Conservation (phyloP, 2,329 filamentous ascomycete genomes). For the Trichophyton simii region DNA sequence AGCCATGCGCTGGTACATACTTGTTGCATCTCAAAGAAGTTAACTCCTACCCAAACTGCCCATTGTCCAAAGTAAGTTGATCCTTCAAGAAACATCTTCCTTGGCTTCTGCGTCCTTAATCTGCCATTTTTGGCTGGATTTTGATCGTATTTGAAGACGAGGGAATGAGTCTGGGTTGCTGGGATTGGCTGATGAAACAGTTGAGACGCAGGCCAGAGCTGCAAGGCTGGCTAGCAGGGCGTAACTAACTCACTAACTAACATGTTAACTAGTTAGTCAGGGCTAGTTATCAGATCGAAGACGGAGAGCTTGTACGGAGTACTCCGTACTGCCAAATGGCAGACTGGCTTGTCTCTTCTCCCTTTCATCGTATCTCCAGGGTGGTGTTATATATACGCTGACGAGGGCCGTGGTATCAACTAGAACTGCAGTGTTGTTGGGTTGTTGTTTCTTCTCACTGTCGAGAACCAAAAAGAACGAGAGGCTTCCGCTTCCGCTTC, state of each 20-base stretch:
- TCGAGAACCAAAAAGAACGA: too few relatives aligned
- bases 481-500: neutral
- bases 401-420: too few relatives aligned
- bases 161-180: neutral
- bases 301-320: too few relatives aligned
- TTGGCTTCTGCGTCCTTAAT: neutral
- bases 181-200: neutral
- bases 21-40: neutral
- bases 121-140: neutral
- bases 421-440: too few relatives aligned
- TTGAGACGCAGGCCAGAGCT: neutral
- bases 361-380: too few relatives aligned
- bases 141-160: neutral
- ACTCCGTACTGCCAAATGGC: too few relatives aligned
- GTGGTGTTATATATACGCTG: too few relatives aligned
- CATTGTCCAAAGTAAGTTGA: neutral
- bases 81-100: neutral
- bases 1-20: neutral
- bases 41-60: too few relatives aligned
- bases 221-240: neutral
- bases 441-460: too few relatives aligned
- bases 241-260: neutral
- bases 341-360: too few relatives aligned
- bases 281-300: too few relatives aligned
- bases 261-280: too few relatives aligned